These are phyloP conservation scores for Plantago major DNA, from an alignment of 257 asterid species.

Conservation along the genomic window DNA sequence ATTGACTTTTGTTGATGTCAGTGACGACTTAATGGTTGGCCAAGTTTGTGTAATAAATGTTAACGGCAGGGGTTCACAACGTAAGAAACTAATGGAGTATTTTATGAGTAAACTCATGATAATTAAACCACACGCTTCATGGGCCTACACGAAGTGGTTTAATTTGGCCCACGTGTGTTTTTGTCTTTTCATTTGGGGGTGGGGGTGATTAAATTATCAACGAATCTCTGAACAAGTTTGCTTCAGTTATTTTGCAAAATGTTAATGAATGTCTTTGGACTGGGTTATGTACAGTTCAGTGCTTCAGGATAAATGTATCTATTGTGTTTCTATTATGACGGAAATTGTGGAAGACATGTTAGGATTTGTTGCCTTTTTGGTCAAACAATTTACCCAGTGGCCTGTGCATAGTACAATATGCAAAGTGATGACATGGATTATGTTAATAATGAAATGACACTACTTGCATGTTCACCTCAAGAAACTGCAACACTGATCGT, in stretches of 20 bases:
- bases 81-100: too few species aligned
- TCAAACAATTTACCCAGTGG: conserved; percentile 13
- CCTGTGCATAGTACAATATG: neutral
- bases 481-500: neutral
- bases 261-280: neutral
- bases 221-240: too few species aligned
- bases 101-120: too few species aligned
- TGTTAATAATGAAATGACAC: conserved; percentile 5
- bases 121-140: too few species aligned
- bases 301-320: neutral
- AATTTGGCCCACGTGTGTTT: too few species aligned
- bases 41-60: too few species aligned
- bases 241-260: neutral
- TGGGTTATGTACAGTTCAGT: neutral
- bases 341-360: conserved; percentile 6
- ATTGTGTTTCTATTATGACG: conserved; percentile 1
- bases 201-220: too few species aligned
- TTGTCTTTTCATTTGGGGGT: too few species aligned
- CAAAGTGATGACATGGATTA: conserved; percentile 1
- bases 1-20: too few species aligned
- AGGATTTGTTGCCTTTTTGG: neutral
- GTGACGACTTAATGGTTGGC: too few species aligned
- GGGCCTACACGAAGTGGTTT: too few species aligned
- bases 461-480: conserved; percentile 1
- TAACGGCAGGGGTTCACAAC: too few species aligned